Percentiles rank a stretch among this genome's conserved stretches.
Evolutionary conservation across 208 protist species (phyloP).

Genomic region (Leishmania aethiopica): DNA sequence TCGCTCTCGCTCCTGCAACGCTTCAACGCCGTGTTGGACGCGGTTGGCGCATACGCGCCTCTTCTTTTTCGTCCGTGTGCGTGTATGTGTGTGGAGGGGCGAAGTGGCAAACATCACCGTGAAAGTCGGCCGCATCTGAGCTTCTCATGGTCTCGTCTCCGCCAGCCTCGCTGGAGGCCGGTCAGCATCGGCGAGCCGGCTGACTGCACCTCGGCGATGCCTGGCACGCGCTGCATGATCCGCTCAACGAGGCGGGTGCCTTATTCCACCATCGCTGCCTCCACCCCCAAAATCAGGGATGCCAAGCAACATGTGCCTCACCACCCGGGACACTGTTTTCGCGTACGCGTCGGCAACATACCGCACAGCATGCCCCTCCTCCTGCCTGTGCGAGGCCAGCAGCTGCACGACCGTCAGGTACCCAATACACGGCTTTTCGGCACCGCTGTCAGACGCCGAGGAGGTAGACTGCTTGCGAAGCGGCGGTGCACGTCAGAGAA

Average conservation of each 20-base stretch:
- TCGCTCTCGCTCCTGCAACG: background rate
- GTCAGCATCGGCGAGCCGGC: constrained; percentile 24
- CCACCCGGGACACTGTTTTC: constrained; percentile 38
- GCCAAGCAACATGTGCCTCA: constrained; percentile 51
- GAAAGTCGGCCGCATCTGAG: background rate
- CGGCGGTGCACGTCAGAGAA: constrained; percentile 36
- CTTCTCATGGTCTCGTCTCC: constrained; percentile 1
- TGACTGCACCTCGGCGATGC: constrained; percentile 26
- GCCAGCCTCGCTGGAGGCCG: constrained; percentile 20
- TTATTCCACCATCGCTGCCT: constrained; percentile 43
- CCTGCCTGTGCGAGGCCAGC: constrained; percentile 23
- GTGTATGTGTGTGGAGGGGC: background rate
- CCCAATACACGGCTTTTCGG: constrained; percentile 22
- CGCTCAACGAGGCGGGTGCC: constrained; percentile 44
- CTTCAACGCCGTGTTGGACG: background rate
- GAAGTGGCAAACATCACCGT: background rate
- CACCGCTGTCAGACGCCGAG: constrained; percentile 1
- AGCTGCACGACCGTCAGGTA: constrained; percentile 42
- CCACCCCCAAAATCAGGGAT: constrained; percentile 43
- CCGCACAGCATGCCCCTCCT: constrained; percentile 36
- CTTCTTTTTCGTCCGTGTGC: background rate
- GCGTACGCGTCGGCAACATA: constrained; percentile 45
- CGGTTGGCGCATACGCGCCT: background rate
- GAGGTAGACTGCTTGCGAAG: constrained; percentile 36
- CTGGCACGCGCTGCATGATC: constrained; percentile 43